Evolutionary conservation across 2,329 filamentous ascomycete genomes (phyloP), one percentile per base, ranked within the genome.

Genomic region (Aureobasidium namibiae): DNA sequence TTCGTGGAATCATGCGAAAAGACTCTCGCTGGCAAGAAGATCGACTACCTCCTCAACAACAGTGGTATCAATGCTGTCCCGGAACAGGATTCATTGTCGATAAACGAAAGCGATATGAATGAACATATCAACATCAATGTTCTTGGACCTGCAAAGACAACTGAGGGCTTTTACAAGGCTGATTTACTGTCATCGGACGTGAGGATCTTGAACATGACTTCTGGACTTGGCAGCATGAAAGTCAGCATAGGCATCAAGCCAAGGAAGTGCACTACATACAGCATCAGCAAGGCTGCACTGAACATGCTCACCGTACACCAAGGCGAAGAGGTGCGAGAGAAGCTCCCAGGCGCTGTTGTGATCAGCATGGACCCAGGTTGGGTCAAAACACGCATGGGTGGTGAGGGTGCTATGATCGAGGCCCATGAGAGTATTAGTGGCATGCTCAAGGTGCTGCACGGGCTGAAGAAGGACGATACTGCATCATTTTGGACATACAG

Each of bases 51-150:
- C 7, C 69, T 77, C 65, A 73, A 75, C 61, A 68, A 76, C 41
- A 74, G 74, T 0, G 75, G 72, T 16, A 73, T 78, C 62, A 76
- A 78, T 60, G 64, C 68, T 23, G 65, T 68, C 1, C 65, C 69
- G 0, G 57, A 65, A 9, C 71, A 78, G 53, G 75, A 67, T 16
- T 72, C 70, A 23, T 64, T 79, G 18, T 70, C 67, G 0, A 70
- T 80, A 1, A 70, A 71, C 10, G 63, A 72, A 0, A 67, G 68
- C 1, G 71, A 69, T 1, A 63, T 80, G 29, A 41, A 69, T 2
- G 64, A 70, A n/a, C 73, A 78, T 50, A 73, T 80, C 52, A 66
- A 70, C 26, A 67, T 73, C 62, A 80, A 80, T 58, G 76, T 80
- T 3, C 58, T 79, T 18, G 78, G 78, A 0, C 78, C 78, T 0